Percentiles rank a stretch among this genome's conserved stretches.
These are phyloP conservation scores for Stachybotrys elegans DNA, from an alignment of 2,329 filamentous ascomycete species.

Conservation along the genomic window DNA sequence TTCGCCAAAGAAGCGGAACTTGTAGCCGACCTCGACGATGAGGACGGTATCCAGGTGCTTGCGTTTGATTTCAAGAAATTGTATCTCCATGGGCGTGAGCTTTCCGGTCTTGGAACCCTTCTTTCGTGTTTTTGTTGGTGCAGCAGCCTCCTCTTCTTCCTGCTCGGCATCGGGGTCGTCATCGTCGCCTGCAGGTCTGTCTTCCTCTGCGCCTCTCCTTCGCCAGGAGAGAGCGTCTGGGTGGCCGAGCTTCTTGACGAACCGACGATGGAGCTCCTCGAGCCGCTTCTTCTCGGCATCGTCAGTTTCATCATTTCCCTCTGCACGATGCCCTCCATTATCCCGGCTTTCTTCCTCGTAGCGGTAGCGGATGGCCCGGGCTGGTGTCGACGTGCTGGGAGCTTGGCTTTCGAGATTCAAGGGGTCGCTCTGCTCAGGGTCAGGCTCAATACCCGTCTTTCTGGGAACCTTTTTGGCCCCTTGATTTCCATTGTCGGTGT, in stretches of 20 bases:
- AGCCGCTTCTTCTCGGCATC: constrained; percentile 51
- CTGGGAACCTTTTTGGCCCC: too few relatives aligned
- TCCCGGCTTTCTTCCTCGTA: constrained; percentile 42
- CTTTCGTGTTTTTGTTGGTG: constrained; percentile 52
- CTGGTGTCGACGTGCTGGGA: constrained; percentile 20
- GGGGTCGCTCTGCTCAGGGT: too few relatives aligned
- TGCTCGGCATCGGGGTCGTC: constrained; percentile 53
- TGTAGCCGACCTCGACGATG: constrained; percentile 95
- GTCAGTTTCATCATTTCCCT: constrained; percentile 43
- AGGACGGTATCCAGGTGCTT: constrained; percentile 86
- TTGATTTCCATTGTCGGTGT: constrained; percentile 39
- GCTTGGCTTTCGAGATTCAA: too few relatives aligned
- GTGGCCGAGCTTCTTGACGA: constrained; percentile 84
- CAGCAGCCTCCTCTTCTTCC: constrained; percentile 46
- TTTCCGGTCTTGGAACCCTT: constrained; percentile 69
- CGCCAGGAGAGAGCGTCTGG: constrained; percentile 74
- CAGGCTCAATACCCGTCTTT: too few relatives aligned
- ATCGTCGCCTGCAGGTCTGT: constrained; percentile 48
- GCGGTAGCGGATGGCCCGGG: constrained; percentile 47
- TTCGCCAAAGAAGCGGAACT: constrained; percentile 95
- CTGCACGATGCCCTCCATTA: too few relatives aligned
- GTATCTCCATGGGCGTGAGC: constrained; percentile 89
- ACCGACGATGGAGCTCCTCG: constrained; percentile 72
- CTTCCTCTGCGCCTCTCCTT: constrained; percentile 51
- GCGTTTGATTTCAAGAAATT: constrained; percentile 89